phyloP scores from a whole-genome alignment of 2,329 filamentous ascomycete species.

The Coleophoma crateriformis region DNA sequence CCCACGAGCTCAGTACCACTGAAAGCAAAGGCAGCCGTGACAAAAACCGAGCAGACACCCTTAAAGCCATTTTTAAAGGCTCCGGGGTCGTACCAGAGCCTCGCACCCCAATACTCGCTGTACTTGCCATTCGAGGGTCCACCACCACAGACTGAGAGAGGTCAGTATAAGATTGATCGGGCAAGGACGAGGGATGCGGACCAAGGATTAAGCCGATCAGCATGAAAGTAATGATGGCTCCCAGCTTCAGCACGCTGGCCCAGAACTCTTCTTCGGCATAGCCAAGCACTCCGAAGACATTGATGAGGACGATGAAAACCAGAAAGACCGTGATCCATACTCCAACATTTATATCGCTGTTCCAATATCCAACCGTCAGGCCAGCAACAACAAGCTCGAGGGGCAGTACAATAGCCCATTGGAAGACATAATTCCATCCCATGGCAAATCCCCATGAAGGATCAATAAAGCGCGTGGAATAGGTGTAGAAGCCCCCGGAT shows the following conservation, averaged over 20 bases:
- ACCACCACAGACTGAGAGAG: conserved; percentile 61
- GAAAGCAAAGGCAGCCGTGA: conserved; percentile 71
- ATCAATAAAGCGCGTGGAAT: conserved; percentile 90
- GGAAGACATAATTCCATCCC: conserved; percentile 88
- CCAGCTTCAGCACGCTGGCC: conserved; percentile 80
- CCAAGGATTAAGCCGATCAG: conserved; percentile 35
- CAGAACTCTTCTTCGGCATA: conserved; percentile 92
- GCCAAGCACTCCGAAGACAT: conserved; percentile 80
- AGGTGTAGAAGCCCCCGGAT: conserved; percentile 85
- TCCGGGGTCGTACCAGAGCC: conserved; percentile 75
- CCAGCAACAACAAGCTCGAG: conserved; percentile 84
- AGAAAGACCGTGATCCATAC: conserved; percentile 85
- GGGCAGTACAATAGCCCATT: conserved; percentile 80
- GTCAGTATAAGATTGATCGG: conserved; percentile 11
- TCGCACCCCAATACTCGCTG: conserved; percentile 58
- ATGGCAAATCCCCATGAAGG: conserved; percentile 93
- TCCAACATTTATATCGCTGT: conserved; percentile 46
- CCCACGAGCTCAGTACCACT: conserved; percentile 72
- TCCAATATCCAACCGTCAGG: conserved; percentile 81
- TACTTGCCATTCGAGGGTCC: conserved; percentile 62
- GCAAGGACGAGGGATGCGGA: conserved; percentile 15
- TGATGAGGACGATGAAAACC: conserved; percentile 70
- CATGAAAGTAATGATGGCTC: conserved; percentile 84
- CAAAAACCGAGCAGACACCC: conserved; percentile 73
- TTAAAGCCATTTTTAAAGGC: conserved; percentile 80